Base-by-base conservation (phyloP, 306 rosid species). In the Astragalus glycyphyllos region DNA sequence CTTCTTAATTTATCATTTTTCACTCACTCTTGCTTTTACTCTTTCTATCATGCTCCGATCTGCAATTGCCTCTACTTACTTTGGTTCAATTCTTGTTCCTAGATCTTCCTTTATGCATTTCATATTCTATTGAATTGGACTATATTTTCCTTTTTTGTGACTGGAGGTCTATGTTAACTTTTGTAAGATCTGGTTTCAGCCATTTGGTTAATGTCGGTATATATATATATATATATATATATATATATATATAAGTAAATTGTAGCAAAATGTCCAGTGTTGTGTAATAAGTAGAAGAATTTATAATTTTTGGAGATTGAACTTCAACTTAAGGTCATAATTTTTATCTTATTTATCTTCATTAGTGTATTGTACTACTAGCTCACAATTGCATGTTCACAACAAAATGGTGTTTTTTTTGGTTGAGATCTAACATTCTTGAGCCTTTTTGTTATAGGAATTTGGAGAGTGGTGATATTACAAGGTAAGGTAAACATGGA, bases 101-200 rank as follows among this genome's bases (percentile, higher is more conserved):
- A 74, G 84, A 72, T 86, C 85, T 83, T 58, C 42, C 34, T 38
- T 57, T 40, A 41, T 44, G 58, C 70, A 34, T 60, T 20, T 14
- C 58, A 15, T 9, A 10, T 67, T 41, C 5, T 74, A 17, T 71
- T 62, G 26, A 29, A 20, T 23, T 23, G 29, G 1, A 23, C 2
- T 23, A 23, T 41, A 4, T 45, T 16, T 60, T 8, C 61, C 17
- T 32, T 45, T 60, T 55, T 2, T 31, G 67, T 26, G 40, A 2
- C 8, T 8, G 8, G 0, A 38, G 2, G 31, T 9, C n/a, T 11
- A 38, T 80, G 47, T 50, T 44, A 31, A 73, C 64, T 77, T 20
- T 35, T 60, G 44, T 49, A 82, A 83, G 89, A 87, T 89, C 90
- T 83, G 83, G 79, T 46, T 66, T 71, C n/a, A n/a, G n/a, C n/a